Evolutionary conservation across 2,329 filamentous ascomycete genomes (phyloP).

Genomic region (Exophiala bonariae): DNA sequence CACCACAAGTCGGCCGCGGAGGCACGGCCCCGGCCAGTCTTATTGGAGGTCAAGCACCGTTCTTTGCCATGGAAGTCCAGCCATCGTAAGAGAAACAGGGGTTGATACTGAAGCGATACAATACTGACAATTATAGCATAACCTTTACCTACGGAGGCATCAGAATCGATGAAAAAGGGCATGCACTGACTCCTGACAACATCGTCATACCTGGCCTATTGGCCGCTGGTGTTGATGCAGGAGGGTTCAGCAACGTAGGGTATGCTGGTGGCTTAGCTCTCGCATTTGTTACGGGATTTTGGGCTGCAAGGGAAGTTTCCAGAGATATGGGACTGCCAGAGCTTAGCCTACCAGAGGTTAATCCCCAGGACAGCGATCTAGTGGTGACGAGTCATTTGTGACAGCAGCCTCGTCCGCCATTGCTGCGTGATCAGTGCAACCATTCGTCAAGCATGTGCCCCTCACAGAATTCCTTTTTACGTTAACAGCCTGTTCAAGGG

Average conservation of each 20-base stretch:
- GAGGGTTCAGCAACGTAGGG: constrained; percentile 31
- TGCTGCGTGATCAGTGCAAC: no score
- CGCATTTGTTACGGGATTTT: constrained; percentile 32
- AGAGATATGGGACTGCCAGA: constrained; percentile 22
- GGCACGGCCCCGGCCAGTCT: constrained; percentile 22
- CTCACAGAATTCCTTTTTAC: no score
- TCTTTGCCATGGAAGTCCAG: constrained; percentile 32
- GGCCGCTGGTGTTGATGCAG: constrained; percentile 32
- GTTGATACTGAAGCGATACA: constrained; percentile 5
- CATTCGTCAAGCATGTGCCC: no score
- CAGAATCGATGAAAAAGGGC: constrained; percentile 26
- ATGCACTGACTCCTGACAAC: constrained; percentile 29
- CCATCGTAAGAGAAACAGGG: constrained; percentile 33
- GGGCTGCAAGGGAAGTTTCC: constrained; percentile 27
- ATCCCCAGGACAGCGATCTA: constrained; percentile 2
- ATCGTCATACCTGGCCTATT: constrained; percentile 27
- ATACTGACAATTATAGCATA: constrained; percentile 27
- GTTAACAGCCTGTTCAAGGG: no score
- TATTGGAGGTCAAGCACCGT: constrained; percentile 30
- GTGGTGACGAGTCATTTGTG: no score
- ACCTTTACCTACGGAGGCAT: constrained; percentile 34
- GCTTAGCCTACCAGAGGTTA: constrained; percentile 23
- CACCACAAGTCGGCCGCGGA: constrained; percentile 22
- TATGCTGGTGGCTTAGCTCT: constrained; percentile 32
- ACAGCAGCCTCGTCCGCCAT: neutral